Percentiles rank a stretch among this genome's conserved stretches.
phyloP scores from a whole-genome alignment of 495 filamentous ascomycete species.

The Trichoderma parareesei region DNA sequence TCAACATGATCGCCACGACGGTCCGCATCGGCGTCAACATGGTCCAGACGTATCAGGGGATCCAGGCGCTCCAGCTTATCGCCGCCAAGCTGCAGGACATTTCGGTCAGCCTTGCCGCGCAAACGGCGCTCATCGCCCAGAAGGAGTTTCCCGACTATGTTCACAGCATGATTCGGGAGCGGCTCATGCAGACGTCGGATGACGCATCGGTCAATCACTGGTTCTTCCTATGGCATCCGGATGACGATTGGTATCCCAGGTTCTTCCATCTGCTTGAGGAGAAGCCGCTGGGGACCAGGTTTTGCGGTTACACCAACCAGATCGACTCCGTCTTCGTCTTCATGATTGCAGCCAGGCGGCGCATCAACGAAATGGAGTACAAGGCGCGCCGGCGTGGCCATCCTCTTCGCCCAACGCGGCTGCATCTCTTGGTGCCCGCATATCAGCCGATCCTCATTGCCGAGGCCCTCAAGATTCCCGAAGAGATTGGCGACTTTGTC shows the following conservation, averaged over 20 bases:
- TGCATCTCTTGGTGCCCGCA: conserved; percentile 20
- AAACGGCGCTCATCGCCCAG: conserved; percentile 18
- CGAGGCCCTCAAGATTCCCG: conserved; percentile 18
- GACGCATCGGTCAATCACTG: conserved; percentile 16
- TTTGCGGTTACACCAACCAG: conserved; percentile 22
- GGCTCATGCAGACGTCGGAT: conserved; percentile 15
- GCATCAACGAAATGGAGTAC: conserved; percentile 7
- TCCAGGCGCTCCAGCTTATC: conserved; percentile 52
- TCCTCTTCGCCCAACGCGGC: conserved; percentile 12
- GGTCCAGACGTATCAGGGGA: conserved; percentile 44
- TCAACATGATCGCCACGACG: conserved; percentile 14
- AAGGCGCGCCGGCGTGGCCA: conserved; percentile 1
- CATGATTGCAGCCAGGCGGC: conserved; percentile 18
- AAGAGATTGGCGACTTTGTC: conserved; percentile 20
- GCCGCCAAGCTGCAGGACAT: conserved; percentile 39
- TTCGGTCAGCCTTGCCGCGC: conserved; percentile 14
- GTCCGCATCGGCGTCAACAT: conserved; percentile 18
- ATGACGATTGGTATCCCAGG: conserved; percentile 20
- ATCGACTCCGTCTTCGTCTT: conserved; percentile 21
- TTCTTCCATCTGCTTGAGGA: conserved; percentile 20
- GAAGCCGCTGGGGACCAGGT: conserved; percentile 16
- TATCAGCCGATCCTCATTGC: conserved; percentile 19
- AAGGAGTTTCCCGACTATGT: conserved; percentile 18
- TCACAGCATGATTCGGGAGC: conserved; percentile 20
- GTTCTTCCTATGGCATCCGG: conserved; percentile 20